Percentiles rank a stretch among this genome's conserved stretches.
phyloP scores from a whole-genome alignment of 2,329 filamentous ascomycete species.

The Neofusicoccum laricinum region DNA sequence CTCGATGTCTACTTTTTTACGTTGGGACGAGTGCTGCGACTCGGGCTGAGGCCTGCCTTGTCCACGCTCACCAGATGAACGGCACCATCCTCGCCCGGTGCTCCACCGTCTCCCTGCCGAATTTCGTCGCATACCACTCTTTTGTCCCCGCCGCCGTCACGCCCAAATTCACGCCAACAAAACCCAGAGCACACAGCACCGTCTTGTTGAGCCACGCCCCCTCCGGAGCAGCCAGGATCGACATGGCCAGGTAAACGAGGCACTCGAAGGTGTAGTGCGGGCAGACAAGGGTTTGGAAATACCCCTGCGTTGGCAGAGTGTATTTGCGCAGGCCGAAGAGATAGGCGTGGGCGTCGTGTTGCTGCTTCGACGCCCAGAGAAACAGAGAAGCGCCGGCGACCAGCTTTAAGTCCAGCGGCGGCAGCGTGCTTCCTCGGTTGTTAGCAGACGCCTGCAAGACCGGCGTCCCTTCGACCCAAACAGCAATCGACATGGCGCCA shows the following conservation, averaged over 20 bases:
- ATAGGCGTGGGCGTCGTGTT: slow-evolving; percentile 60
- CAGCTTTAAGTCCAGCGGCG: background rate
- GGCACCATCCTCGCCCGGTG: slow-evolving; percentile 76
- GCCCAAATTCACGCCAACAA: slow-evolving; percentile 76
- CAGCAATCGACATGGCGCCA: slow-evolving; percentile 64
- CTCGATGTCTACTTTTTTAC: background rate
- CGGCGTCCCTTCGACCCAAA: slow-evolving; percentile 77
- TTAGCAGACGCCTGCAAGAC: slow-evolving; percentile 9
- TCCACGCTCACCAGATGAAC: slow-evolving; percentile 41
- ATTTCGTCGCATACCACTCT: slow-evolving; percentile 74
- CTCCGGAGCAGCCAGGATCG: slow-evolving; percentile 68
- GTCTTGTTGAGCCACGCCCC: slow-evolving; percentile 69
- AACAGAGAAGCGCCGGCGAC: slow-evolving; percentile 55
- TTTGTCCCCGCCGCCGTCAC: slow-evolving; percentile 76
- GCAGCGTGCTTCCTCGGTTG: background rate
- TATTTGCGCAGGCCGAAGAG: slow-evolving; percentile 54
- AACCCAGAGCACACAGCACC: slow-evolving; percentile 65
- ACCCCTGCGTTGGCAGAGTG: slow-evolving; percentile 68
- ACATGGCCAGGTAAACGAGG: slow-evolving; percentile 75
- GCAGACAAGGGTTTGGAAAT: slow-evolving; percentile 72
- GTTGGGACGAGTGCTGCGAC: background rate
- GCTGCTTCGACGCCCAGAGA: slow-evolving; percentile 65
- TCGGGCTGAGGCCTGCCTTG: background rate
- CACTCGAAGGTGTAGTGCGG: slow-evolving; percentile 93
- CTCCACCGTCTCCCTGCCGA: slow-evolving; percentile 63